Evolutionary conservation across 352 stramenopile genomes (phyloP).

Genomic region (Globisporangium lucens): DNA sequence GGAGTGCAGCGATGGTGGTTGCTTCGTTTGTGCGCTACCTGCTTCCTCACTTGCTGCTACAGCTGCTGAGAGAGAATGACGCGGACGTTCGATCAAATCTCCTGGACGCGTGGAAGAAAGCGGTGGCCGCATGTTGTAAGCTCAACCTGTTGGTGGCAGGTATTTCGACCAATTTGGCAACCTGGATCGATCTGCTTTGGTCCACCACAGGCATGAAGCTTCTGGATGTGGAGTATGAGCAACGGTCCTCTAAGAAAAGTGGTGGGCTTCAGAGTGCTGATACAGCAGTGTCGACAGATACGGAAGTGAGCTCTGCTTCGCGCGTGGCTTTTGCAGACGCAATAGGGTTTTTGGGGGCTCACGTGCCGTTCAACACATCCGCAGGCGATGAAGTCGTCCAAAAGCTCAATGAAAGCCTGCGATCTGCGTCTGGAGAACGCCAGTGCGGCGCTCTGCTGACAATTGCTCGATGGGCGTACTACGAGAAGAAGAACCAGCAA

Average conservation of each 20-base stretch:
- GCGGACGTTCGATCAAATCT: constrained; percentile 26
- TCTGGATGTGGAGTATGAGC: constrained; percentile 27
- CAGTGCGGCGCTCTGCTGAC: constrained; percentile 60
- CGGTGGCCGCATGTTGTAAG: constrained; percentile 26
- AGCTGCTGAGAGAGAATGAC: constrained; percentile 52
- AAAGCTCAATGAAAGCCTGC: constrained; percentile 27
- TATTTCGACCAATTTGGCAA: constrained; percentile 19
- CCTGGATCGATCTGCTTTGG: constrained; percentile 60
- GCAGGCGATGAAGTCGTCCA: constrained; percentile 23
- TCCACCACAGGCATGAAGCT: constrained; percentile 25
- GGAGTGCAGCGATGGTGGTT: neutral
- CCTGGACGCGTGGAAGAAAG: constrained; percentile 37
- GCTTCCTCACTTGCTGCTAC: constrained; percentile 58
- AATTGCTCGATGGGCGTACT: constrained; percentile 47
- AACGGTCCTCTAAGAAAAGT: constrained; percentile 2
- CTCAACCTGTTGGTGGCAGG: constrained; percentile 22
- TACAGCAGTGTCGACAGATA: neutral
- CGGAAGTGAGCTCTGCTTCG: constrained; percentile 26
- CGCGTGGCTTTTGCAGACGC: constrained; percentile 60
- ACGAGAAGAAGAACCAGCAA: constrained; percentile 28
- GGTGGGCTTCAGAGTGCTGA: neutral
- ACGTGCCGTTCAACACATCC: constrained; percentile 22
- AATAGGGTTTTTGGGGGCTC: constrained; percentile 37
- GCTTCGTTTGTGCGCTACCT: constrained; percentile 23
- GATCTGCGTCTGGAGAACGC: constrained; percentile 41